Evolutionary conservation across 208 protist genomes (phyloP).

Genomic region (Trypanosoma mega): DNA sequence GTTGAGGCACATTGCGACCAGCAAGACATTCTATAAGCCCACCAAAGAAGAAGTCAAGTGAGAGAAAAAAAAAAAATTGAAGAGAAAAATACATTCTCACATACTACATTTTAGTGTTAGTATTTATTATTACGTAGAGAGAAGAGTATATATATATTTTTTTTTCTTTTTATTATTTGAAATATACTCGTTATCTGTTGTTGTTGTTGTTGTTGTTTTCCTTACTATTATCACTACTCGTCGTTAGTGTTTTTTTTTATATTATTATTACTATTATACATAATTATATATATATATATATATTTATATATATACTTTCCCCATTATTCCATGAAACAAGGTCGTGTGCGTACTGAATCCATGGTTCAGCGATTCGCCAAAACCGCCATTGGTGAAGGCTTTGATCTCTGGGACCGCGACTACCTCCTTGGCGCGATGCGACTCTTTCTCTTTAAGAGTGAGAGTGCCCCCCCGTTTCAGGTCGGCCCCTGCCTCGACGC

Average conservation of each 20-base stretch:
- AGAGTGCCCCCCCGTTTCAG: constrained; percentile 85
- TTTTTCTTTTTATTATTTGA: too few species aligned
- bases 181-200: constrained; percentile 4
- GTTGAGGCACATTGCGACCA: too few species aligned
- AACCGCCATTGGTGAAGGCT: constrained; percentile 86
- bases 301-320: constrained; percentile 6
- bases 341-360: constrained; percentile 81
- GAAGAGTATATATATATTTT: constrained; percentile 19
- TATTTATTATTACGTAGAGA: too few species aligned
- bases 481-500: constrained; percentile 81
- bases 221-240: neutral
- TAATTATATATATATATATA: constrained; percentile 28
- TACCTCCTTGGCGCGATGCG: constrained; percentile 87
- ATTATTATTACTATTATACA: constrained; percentile 4
- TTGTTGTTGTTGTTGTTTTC: constrained; percentile 13
- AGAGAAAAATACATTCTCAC: constrained; percentile 6
- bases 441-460: constrained; percentile 87
- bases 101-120: too few species aligned
- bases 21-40: too few species aligned
- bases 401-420: constrained; percentile 85
- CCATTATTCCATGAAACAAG: constrained; percentile 48
- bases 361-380: constrained; percentile 85
- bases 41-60: too few species aligned
- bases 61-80: constrained; percentile 7
- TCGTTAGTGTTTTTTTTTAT: neutral